Evolutionary conservation across 345 rosid species (phyloP), one percentile per base, ranked within the genome.

Genomic region (Citrus glauca): DNA sequence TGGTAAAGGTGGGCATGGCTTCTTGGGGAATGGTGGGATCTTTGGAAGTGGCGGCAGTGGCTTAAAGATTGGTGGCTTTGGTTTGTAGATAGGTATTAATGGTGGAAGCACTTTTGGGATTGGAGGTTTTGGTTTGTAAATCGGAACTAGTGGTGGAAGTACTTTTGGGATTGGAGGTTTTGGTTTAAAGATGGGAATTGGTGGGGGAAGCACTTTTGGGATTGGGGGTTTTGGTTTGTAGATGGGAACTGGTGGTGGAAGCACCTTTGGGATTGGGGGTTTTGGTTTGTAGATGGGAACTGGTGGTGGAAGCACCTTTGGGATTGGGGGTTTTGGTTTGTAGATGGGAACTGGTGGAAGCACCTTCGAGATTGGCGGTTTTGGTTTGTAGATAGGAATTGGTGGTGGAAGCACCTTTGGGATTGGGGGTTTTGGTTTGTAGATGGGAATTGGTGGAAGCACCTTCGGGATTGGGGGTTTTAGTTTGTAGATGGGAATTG

Each of bases 11-110:
- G 81, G 75, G 59, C 9, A 38, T 5, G 81, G 82, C 75, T 82
- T 71, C 71, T 84, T 67, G 27, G 37, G 50, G 64, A 87, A 81
- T 6, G 91, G 90, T 64, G 95, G 93, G 55, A 88, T 53, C 76
- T 85, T 84, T 19, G 87, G 90, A 64, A 86, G 79, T 53, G 86
- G 82, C 59, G 90, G 85, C 66, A 72, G 60, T 40, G 90, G 82
- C 57, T 85, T 89, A 57, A 28, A 48, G 62, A 75, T n/a, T 6
- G 78, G 32, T 0, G 74, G 77, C 19, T 81, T 68, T 20, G 84
- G 81, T 22, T 86, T 35, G 38, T 76, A 50, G 30, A 78, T 67
- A 19, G 45, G 59, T 50, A 87, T 76, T 2, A 91, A 91, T 16
- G 89, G 27, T 1, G 27, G 90, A 60, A 86, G 78, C 17, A 45